These are phyloP conservation scores for Beauveria sp. DNA, from an alignment of 2,329 filamentous ascomycete genomes.

Conservation along the genomic window DNA sequence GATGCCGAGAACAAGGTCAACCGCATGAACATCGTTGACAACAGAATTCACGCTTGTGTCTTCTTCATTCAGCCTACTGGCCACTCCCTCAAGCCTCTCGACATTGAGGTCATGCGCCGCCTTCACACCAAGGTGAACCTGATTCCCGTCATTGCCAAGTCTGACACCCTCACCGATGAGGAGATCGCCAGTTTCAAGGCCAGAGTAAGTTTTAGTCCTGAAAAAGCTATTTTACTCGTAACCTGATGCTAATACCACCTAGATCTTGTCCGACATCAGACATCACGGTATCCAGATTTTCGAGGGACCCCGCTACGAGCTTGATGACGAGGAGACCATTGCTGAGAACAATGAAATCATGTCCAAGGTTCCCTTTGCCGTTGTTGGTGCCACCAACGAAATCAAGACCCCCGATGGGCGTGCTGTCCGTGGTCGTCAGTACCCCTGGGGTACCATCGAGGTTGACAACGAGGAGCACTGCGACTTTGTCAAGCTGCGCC, in stretches of 20 bases:
- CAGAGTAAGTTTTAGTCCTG: conserved; percentile 57
- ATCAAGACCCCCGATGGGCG: conserved; percentile 86
- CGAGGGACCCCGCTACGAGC: conserved; percentile 94
- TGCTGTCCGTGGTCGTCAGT: conserved; percentile 90
- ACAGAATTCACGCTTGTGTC: conserved; percentile 96
- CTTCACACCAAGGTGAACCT: conserved; percentile 99
- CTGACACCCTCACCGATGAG: conserved; percentile 94
- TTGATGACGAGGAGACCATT: conserved; percentile 98
- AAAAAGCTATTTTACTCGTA: background rate
- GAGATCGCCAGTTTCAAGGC: conserved; percentile 93
- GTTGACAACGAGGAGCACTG: conserved; percentile 99
- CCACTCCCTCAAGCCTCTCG: conserved; percentile 94
- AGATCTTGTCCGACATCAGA: conserved; percentile 97
- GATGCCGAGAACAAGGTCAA: conserved; percentile 99
- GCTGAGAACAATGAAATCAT: conserved; percentile 99
- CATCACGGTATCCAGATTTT: conserved; percentile 98
- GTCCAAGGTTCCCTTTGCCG: conserved; percentile 98
- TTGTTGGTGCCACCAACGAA: conserved; percentile 94
- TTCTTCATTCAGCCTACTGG: conserved; percentile 99
- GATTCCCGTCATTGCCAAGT: conserved; percentile 98
- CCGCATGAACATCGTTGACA: conserved; percentile 99
- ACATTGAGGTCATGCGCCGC: conserved; percentile 98
- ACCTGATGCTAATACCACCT: conserved; percentile 14
- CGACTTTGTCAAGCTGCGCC: conserved; percentile 98
- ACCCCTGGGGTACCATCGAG: conserved; percentile 98